Evolutionary conservation across 305 asterid species (phyloP).

Genomic region (Salvia sclarea): DNA sequence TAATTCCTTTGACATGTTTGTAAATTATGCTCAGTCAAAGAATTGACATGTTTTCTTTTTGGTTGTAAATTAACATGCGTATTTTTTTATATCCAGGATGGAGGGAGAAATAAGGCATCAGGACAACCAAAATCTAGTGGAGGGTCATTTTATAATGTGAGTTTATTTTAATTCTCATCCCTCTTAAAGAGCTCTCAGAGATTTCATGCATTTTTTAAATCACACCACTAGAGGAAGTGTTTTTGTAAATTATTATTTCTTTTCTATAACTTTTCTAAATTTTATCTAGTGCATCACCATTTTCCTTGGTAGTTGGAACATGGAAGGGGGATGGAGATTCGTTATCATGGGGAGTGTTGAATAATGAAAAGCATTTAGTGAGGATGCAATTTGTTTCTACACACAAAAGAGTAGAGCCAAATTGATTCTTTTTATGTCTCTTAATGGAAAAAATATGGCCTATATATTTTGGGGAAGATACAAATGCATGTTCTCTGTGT

Average conservation of each 20-base stretch:
- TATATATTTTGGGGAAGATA: background rate
- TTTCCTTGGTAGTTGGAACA: background rate
- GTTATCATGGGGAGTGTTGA: background rate
- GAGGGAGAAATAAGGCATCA: conserved; percentile 57
- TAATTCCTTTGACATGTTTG: conserved; percentile 5
- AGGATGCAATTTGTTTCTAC: background rate
- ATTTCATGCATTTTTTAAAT: conserved; percentile 10
- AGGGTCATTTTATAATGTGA: conserved; percentile 73
- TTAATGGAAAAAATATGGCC: background rate
- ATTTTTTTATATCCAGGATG: conserved; percentile 48
- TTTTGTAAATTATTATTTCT: conserved; percentile 9
- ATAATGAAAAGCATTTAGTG: background rate
- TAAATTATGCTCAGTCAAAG: conserved; percentile 1
- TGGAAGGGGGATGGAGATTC: background rate
- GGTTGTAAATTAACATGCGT: conserved; percentile 3
- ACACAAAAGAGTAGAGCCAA: background rate
- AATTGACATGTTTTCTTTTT: conserved; percentile 10
- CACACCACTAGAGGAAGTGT: background rate
- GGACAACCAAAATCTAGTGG: conserved; percentile 62
- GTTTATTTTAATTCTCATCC: conserved; percentile 37
- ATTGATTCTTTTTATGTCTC: background rate
- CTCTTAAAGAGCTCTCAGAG: conserved; percentile 8
- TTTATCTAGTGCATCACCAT: background rate
- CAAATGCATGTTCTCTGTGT: conserved; percentile 3
- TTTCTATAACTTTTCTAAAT: background rate